Percentiles rank a stretch among this genome's conserved stretches.
Evolutionary conservation across 169 alveolate species (phyloP).

Genomic region (Cytauxzoon felis): DNA sequence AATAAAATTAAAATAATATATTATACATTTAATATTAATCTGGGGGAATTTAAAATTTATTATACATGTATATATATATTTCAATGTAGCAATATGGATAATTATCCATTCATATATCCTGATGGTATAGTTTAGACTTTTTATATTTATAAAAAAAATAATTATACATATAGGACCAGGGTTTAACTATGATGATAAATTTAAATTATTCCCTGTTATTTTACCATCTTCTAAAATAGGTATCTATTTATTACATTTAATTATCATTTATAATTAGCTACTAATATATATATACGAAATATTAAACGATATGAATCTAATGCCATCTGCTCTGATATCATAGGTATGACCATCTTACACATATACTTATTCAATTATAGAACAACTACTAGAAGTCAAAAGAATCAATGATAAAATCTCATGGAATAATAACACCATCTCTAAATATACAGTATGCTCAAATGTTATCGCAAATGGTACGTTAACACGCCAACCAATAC

Average conservation of each 20-base stretch:
- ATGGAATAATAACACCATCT: constrained; percentile 1
- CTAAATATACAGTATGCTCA: constrained; percentile 17
- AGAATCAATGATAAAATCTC: not conserved
- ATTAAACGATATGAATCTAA: not conserved
- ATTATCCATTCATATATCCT: constrained; percentile 1
- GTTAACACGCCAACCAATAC: no score
- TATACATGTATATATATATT: not conserved
- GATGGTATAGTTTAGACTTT: not conserved
- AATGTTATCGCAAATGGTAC: constrained; percentile 26
- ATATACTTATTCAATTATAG: not conserved
- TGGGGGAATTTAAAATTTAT: constrained; percentile 15
- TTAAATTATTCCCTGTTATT: not conserved
- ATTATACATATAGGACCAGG: not conserved
- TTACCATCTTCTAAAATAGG: constrained; percentile 3
- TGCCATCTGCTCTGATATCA: constrained; percentile 5
- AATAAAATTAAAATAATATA: constrained; percentile 4
- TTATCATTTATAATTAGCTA: not conserved
- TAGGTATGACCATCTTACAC: constrained; percentile 4
- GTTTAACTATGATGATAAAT: not conserved
- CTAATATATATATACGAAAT: constrained; percentile 1
- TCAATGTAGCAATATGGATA: not conserved
- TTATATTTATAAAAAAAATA: no score
- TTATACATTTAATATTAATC: constrained; percentile 1
- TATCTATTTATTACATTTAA: not conserved
- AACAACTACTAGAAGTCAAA: not conserved